phyloP scores from a whole-genome alignment of 2,329 filamentous ascomycete genomes.

The Cladophialophora bantiana region DNA sequence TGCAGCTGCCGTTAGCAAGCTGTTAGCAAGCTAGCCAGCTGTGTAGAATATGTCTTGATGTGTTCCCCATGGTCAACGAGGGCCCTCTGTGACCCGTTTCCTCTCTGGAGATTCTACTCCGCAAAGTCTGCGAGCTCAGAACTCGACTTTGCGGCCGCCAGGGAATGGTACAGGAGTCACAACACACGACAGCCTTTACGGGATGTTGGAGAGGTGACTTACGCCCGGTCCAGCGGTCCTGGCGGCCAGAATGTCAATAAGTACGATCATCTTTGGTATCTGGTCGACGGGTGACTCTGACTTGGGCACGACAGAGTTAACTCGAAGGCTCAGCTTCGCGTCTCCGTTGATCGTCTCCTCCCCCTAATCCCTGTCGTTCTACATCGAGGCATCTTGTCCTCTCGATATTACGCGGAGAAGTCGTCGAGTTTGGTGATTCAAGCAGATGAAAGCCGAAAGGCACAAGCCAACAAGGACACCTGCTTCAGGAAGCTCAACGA shows the following conservation, averaged over 20 bases:
- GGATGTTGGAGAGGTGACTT: slow-evolving; percentile 64
- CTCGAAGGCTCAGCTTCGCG: slow-evolving; percentile 69
- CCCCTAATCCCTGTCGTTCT: slow-evolving; percentile 62
- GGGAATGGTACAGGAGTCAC: slow-evolving; percentile 64
- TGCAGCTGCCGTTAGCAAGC: too few relatives aligned
- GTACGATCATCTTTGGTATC: slow-evolving; percentile 52
- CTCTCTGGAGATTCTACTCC: slow-evolving; percentile 17
- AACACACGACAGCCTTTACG: slow-evolving; percentile 62
- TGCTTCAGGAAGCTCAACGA: slow-evolving; percentile 66
- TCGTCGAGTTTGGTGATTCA: slow-evolving; percentile 66
- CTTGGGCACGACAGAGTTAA: slow-evolving; percentile 60
- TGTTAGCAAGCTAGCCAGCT: too few relatives aligned
- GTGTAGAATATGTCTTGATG: background rate
- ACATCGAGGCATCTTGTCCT: slow-evolving; percentile 59
- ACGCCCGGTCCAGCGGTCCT: slow-evolving; percentile 69
- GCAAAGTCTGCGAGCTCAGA: slow-evolving; percentile 25
- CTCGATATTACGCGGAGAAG: slow-evolving; percentile 63
- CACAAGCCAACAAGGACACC: slow-evolving; percentile 64
- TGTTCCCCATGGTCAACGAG: slow-evolving; percentile 6
- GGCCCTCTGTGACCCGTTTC: background rate
- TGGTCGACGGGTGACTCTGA: background rate
- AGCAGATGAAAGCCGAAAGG: slow-evolving; percentile 68
- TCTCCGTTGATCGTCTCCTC: slow-evolving; percentile 61
- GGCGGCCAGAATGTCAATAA: slow-evolving; percentile 75
- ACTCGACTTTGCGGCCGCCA: slow-evolving; percentile 53